Conservation (phyloP, 75 land plant genomes). For the Picea sitchensis region DNA sequence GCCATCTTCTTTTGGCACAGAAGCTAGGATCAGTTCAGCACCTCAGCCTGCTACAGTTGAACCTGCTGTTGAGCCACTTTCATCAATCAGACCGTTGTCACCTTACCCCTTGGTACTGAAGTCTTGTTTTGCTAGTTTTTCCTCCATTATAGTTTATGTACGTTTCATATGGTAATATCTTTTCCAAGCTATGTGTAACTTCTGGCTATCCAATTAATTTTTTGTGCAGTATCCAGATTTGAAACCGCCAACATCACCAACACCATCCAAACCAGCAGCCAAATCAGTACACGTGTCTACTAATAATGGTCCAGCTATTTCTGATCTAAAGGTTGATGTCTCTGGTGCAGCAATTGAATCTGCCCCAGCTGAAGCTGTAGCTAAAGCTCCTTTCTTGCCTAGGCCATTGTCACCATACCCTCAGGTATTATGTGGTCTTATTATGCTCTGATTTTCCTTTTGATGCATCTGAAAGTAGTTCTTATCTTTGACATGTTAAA, state of each 20-base stretch:
- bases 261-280: slow-evolving; percentile 18
- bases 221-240: slow-evolving; percentile 26
- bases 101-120: slow-evolving; percentile 16
- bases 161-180: not conserved
- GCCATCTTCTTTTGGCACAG: not conserved
- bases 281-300: not conserved
- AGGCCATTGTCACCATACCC: slow-evolving; percentile 23
- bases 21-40: not conserved
- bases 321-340: not conserved
- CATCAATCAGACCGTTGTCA: slow-evolving; percentile 15
- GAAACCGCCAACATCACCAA: slow-evolving; percentile 29
- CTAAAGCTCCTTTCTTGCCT: slow-evolving; percentile 8
- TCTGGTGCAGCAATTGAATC: no score
- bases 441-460: not conserved
- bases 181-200: not conserved
- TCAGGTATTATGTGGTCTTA: slow-evolving; percentile 12
- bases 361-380: not conserved
- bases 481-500: not conserved
- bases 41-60: slow-evolving; percentile 1
- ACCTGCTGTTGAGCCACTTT: not conserved
- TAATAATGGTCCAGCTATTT: slow-evolving; percentile 2
- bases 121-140: not conserved
- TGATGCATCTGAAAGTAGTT: slow-evolving; percentile 3
- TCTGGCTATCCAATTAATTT: not conserved
- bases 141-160: not conserved